Base-by-base conservation (phyloP, 1,284 basidiomycete species). In the Ceratobasidium sp. region DNA sequence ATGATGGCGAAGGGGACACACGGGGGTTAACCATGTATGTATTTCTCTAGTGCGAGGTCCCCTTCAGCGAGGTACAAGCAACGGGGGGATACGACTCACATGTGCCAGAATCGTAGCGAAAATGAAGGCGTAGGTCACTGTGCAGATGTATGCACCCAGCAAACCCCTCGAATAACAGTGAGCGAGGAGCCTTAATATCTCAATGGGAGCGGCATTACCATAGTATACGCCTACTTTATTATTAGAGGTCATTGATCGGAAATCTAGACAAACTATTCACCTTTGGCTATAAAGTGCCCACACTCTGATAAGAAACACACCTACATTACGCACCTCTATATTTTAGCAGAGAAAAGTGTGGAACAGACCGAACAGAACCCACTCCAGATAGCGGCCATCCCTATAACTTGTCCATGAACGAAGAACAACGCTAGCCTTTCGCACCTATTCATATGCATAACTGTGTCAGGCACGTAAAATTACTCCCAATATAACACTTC, bases 251-350 rank as follows among this genome's bases (percentile, higher is more conserved):
- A 53, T 3, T 4, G 27, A 39, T 19, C 37, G 34, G 11, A 5
- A 24, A 2, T 2, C 8, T 34, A 13, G 5, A 39, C 11, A 39
- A 54, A 68, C 2, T 27, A 49, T 27, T 2, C 31, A 68, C 64
- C 49, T 54, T 41, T 27, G 48, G 11, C 48, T 39, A 27, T 68
- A 68, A 11, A 68, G 49, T 11, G 51, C 65, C 49, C 65, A 68
- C 1, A 51, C 31, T 37, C 65, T 31, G 31, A 68, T 41, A n/a
- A 68, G 41, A 19, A 54, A 53, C 9, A 54, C 43, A 24, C 22
- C 31, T 39, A n/a, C 2, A 22, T 24, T 6, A 31, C 6, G 9
- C 14, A 14, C 48, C 19, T 48, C 63, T 13, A 34, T 56, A 13
- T 29, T 3, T 56, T 49, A 22, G 48, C 19, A 16, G 48, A 16